These are phyloP conservation scores for Sophora flavescens DNA, from an alignment of 306 rosid genomes.

Conservation along the genomic window DNA sequence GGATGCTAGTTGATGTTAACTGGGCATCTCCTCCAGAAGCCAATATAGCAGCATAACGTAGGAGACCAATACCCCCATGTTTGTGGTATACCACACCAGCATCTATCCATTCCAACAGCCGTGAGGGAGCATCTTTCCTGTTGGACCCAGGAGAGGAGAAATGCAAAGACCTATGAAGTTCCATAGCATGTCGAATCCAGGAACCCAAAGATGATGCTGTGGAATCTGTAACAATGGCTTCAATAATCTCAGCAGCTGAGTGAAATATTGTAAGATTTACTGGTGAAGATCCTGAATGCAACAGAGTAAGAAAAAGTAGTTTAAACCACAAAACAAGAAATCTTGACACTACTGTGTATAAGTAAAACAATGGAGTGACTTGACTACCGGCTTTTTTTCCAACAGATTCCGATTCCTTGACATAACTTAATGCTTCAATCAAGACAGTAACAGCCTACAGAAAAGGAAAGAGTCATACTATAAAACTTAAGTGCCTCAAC, in stretches of 20 bases:
- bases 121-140: conserved; percentile 95
- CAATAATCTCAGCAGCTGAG: conserved; percentile 97
- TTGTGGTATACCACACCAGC: conserved; percentile 92
- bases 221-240: conserved; percentile 93
- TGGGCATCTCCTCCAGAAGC: conserved; percentile 99
- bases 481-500: conserved; percentile 31
- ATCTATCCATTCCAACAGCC: conserved; percentile 97
- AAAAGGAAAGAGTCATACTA: conserved; percentile 31
- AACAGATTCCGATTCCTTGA: conserved; percentile 80
- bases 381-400: conserved; percentile 71
- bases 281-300: conserved; percentile 80
- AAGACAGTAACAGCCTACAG: conserved; percentile 78
- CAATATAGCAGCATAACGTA: conserved; percentile 90
- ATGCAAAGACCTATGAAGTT: conserved; percentile 87
- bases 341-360: neutral
- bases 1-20: conserved; percentile 71
- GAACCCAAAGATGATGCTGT: conserved; percentile 84
- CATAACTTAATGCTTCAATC: conserved; percentile 81
- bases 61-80: conserved; percentile 89
- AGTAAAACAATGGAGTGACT: conserved; percentile 35
- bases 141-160: conserved; percentile 94
- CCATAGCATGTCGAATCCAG: conserved; percentile 93
- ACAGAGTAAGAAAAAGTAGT: conserved; percentile 40
- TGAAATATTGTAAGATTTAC: conserved; percentile 89
- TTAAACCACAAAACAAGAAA: conserved; percentile 41